Evolutionary conservation across 352 stramenopile species (phyloP).

Genomic region (Pilasporangium apinafurcum): DNA sequence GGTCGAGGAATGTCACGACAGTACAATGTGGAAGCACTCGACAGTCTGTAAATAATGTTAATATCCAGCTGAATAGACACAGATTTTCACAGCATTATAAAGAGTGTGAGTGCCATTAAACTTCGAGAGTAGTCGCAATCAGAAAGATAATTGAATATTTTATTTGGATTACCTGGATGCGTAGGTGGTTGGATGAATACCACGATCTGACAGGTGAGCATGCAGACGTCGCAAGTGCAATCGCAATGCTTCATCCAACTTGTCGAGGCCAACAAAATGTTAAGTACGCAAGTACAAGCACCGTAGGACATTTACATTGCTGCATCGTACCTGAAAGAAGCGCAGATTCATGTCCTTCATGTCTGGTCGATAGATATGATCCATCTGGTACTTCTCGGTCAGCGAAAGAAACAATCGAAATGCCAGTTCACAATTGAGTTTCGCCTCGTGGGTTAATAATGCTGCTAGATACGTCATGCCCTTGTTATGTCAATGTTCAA

Average conservation of each 20-base stretch:
- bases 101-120: not conserved
- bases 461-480: conserved; percentile 42
- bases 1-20: conserved; percentile 30
- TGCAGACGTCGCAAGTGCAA: conserved; percentile 30
- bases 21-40: conserved; percentile 28
- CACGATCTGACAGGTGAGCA: conserved; percentile 30
- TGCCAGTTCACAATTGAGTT: conserved; percentile 37
- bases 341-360: conserved; percentile 51
- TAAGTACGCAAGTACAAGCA: not conserved
- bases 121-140: not conserved
- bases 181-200: conserved; percentile 42
- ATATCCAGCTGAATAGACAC: conserved; percentile 25
- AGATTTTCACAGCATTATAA: not conserved
- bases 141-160: not conserved
- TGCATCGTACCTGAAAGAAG: conserved; percentile 22
- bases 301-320: not conserved
- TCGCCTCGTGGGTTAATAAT: conserved; percentile 32
- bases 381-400: conserved; percentile 45
- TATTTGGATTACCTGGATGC: conserved; percentile 23
- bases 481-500: conserved; percentile 6
- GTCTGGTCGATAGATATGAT: conserved; percentile 33
- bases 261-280: not conserved
- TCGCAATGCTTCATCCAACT: conserved; percentile 35
- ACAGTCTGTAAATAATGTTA: conserved; percentile 48
- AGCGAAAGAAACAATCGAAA: conserved; percentile 41